A percentile compares a stretch with the other conserved stretches of the same genome.
These are phyloP conservation scores for Salvia hispanica DNA, from an alignment of 257 asterid genomes.

Conservation along the genomic window DNA sequence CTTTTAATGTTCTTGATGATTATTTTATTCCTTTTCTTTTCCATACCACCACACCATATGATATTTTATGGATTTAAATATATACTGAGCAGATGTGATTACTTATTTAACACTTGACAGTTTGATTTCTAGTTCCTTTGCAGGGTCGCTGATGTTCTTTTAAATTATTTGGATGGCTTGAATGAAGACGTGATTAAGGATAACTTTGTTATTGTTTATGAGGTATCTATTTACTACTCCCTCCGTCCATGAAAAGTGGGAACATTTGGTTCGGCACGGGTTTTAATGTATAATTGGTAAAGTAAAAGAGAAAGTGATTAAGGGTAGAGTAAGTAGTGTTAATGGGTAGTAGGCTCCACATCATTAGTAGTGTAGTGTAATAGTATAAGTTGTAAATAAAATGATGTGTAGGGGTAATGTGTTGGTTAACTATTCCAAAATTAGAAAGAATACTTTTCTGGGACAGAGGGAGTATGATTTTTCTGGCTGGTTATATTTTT, in stretches of 20 bases:
- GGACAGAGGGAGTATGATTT: not conserved
- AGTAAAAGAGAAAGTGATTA: no score
- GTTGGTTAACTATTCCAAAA: no score
- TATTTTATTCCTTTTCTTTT: constrained; percentile 5
- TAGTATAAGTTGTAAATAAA: no score
- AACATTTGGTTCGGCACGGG: no score
- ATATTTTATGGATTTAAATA: constrained; percentile 10
- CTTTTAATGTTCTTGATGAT: constrained; percentile 1
- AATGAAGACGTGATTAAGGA: constrained; percentile 95
- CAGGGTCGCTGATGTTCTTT: constrained; percentile 96
- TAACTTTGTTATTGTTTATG: constrained; percentile 88
- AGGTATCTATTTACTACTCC: constrained; percentile 53
- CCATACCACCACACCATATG: constrained; percentile 7
- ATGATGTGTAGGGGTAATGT: no score
- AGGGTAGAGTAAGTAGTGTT: no score
- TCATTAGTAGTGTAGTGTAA: no score
- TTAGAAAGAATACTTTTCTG: no score
- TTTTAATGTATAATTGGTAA: no score
- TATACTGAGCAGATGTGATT: constrained; percentile 12
- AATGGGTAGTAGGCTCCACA: no score
- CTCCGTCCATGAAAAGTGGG: no score
- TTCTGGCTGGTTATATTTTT: constrained; percentile 20
- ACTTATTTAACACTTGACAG: constrained; percentile 45
- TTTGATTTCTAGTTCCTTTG: constrained; percentile 82
- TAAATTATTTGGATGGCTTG: constrained; percentile 90